Base-by-base conservation (phyloP, 495 filamentous ascomycete genomes). In the Talaromyces nanjingensis region DNA sequence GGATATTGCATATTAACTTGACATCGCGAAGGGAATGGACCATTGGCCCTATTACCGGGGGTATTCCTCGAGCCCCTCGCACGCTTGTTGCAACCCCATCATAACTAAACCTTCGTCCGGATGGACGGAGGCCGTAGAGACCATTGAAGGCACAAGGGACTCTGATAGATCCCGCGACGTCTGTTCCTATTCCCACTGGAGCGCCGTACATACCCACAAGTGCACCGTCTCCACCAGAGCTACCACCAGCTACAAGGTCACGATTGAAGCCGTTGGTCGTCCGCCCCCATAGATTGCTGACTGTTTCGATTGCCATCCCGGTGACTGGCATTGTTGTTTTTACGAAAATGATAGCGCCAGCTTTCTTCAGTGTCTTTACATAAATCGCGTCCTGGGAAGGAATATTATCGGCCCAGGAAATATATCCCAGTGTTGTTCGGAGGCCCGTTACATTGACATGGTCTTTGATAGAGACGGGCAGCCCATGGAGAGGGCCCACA, bases 111-210 rank as follows among this genome's bases (percentile, higher is more conserved):
- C 25, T 25, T 25, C 25, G 25, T 33, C 63, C 67, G 12, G 71
- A 69, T 52, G 74, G 73, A 65, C 83, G 84, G 55, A 90, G 71
- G 0, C 86, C 87, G 72, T 83, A 91, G 1, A 91, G 59, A 4
- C 85, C 87, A 62, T 84, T 82, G 61, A 85, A 80, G 16, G 82
- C 82, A 0, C 89, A 86, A 0, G 89, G 90, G 29, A 77, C 78
- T 0, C 87, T 77, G 64, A 90, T 87, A 6, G 83, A 87, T 4
- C 87, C 87, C 34, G 77, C 88, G 56, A 91, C 82, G 67, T 91
- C 88, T 0, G 85, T 87, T 0, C 87, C 87, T 39, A 91, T 84
- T 0, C 89, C 88, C 0, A 90, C 70, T 33, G 80, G 73, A 31
- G 81, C 84, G 1, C 87, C 87, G 0, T 81, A 69, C 1, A 85